Evolutionary conservation across 1,284 basidiomycete species (phyloP), one percentile per base, ranked within the genome.

Genomic region (Mycena sp.): DNA sequence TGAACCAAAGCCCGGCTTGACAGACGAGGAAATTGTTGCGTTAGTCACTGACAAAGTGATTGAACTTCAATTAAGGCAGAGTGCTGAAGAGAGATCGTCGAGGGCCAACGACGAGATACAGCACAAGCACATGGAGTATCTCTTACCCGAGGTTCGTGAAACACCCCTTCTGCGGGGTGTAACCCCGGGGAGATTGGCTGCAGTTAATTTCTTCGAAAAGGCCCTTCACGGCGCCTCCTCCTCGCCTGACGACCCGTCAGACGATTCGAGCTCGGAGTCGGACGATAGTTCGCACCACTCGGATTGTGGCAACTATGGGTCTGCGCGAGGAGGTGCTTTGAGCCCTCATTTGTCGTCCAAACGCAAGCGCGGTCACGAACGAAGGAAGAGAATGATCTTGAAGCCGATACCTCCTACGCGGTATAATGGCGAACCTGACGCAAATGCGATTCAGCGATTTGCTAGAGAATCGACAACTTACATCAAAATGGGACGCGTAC

Each of bases 361-460:
- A n/a, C 52, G 41, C 41, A 54, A 28, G 28, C 38, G 52, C 9
- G 51, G 51, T 23, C 23, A 46, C 29, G 48, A 21, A 1, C 48
- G 48, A 10, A 19, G 17, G 44, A n/a, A 6, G 6, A 45, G 49
- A 16, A 61, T 71, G 26, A 9, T 65, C 7, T 23, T 74, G 1
- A 76, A 75, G 52, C 76, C 74, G 0, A 70, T 72, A 5, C 66
- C 67, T 0, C 77, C 76, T 0, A 61, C 65, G 30, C 46, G 59
- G 7, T 79, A 77, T 66, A 63, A 76, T 62, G 77, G 77, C 0
- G 23, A 65, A 1, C 41, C 70, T 1, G 70, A 77, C 49, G 57
- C 71, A 0, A 44, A 58, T 0, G 50, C 21, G 4, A 77, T 70
- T 52, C 69, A 75, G 54, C 50, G 70, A 3, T 80, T 79, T 54